These are phyloP conservation scores for Coemansia sp. DNA, from an alignment of 192 early-diverging fungal species.

Conservation along the genomic window DNA sequence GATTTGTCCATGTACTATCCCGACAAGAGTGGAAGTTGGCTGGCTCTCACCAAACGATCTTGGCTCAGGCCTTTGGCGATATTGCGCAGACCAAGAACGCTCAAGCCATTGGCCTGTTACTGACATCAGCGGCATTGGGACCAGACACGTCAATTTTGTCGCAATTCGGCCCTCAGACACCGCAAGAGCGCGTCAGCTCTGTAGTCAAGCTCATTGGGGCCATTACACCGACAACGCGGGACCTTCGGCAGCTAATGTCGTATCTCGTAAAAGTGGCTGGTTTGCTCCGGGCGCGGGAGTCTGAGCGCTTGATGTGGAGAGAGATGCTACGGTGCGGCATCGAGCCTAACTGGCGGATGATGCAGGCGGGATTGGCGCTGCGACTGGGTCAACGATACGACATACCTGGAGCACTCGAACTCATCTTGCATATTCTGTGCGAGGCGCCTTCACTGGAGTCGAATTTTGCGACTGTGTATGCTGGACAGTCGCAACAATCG, in stretches of 20 bases:
- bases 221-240: background rate
- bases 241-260: constrained; percentile 10
- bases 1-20: constrained; percentile 21
- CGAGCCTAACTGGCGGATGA: constrained; percentile 9
- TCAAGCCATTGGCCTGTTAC: constrained; percentile 22
- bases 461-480: background rate
- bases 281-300: constrained; percentile 10
- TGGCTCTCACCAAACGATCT: constrained; percentile 14
- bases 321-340: constrained; percentile 37
- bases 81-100: constrained; percentile 1
- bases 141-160: constrained; percentile 16
- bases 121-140: constrained; percentile 23
- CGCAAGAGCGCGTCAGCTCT: constrained; percentile 9
- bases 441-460: background rate
- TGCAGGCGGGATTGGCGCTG: constrained; percentile 18
- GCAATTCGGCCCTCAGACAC: constrained; percentile 19
- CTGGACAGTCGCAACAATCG: background rate
- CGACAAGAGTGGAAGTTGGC: constrained; percentile 22
- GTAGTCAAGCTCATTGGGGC: constrained; percentile 8
- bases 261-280: constrained; percentile 24
- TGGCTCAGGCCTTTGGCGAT: constrained; percentile 13
- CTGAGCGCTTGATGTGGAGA: constrained; percentile 29
- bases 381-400: constrained; percentile 10
- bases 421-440: constrained; percentile 15
- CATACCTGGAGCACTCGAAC: constrained; percentile 17